Evolutionary conservation across 1,284 basidiomycete genomes (phyloP), one percentile per base, ranked within the genome.

Genomic region (Fomitopsis pinicola): DNA sequence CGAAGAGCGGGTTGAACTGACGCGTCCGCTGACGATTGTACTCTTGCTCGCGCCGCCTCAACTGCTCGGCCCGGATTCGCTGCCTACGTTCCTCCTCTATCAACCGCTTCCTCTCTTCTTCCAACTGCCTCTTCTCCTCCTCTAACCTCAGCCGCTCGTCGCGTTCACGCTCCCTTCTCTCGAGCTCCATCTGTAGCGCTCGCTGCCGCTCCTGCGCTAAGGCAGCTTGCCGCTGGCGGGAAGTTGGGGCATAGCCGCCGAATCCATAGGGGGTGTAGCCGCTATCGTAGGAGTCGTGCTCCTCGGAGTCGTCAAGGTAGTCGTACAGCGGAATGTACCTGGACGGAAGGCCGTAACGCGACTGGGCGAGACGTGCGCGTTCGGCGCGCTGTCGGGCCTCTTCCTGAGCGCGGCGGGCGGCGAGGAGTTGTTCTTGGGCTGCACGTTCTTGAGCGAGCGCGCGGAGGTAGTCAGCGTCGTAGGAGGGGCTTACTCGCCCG

Each of bases 381-480:
- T 71, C 71, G 44, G 70, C 72, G 53, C 72, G 70, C 26, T 66
- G 61, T n/a, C 72, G 68, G 10, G 72, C 72, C 35, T 72, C 70
- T 53, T 72, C 71, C 61, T 73, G 69, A 0, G 71, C 69, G 45
- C 70, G 72, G 42, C 66, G 67, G 53, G 72, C 72, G 17, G 71
- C 69, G n/a, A 63, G 68, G 46, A 70, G 71, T 55, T 72, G 71
- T 58, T 70, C 65, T 48, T 68, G 71, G 6, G 72, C 72, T 15
- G 71, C 71, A 33, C 67, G 71, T 56, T 73, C 72, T 48, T 73
- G 71, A 19, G 72, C 71, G 40, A 73, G 67, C 8, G 71, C 71
- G 28, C 67, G 70, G 22, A 69, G 59, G 63, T 73, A 73, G 5
- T 68, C 66, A 30, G 66, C 52, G 60, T 69, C 68, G 48, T 50